These are phyloP conservation scores for Aspergillus transmontanensis DNA, from an alignment of 2,329 filamentous ascomycete species.

Conservation along the genomic window DNA sequence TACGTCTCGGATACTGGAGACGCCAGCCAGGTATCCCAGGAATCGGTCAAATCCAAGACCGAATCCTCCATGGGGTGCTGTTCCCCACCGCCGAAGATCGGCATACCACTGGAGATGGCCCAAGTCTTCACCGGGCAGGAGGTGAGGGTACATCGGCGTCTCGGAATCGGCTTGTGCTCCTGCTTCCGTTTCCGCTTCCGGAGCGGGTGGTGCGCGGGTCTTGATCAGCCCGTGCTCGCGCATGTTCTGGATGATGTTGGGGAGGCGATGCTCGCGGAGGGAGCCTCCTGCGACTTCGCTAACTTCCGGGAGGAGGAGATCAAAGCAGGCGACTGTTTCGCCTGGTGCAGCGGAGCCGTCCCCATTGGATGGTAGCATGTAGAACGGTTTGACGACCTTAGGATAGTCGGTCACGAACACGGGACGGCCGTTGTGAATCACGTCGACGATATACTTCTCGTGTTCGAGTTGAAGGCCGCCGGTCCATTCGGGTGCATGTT, in stretches of 20 bases:
- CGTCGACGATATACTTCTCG: conserved; percentile 80
- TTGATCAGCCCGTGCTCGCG: conserved; percentile 63
- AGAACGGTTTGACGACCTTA: conserved; percentile 87
- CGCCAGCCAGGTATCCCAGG: conserved; percentile 78
- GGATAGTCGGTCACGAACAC: conserved; percentile 95
- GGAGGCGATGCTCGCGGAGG: conserved; percentile 79
- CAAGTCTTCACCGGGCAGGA: conserved; percentile 41
- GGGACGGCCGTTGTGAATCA: conserved; percentile 65
- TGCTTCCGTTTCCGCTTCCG: neutral
- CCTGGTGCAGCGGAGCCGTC: conserved; percentile 16
- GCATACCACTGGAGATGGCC: conserved; percentile 79
- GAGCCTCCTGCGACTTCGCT: conserved; percentile 88
- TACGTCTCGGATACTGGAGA: conserved; percentile 80
- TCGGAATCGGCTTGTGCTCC: conserved; percentile 21
- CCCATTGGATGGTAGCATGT: conserved; percentile 65
- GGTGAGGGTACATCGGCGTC: conserved; percentile 37
- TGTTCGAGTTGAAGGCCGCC: conserved; percentile 84
- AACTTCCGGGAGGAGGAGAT: conserved; percentile 81
- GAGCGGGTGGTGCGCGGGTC: conserved; percentile 14
- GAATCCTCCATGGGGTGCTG: conserved; percentile 87
- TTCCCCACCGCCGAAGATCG: conserved; percentile 87
- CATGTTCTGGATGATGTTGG: conserved; percentile 71
- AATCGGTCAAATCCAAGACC: conserved; percentile 88
- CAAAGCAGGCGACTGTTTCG: conserved; percentile 82
- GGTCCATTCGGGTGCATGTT: conserved; percentile 70